These are phyloP conservation scores for Galerina sulciceps DNA, from an alignment of 768 basidiomycete species.

Conservation along the genomic window DNA sequence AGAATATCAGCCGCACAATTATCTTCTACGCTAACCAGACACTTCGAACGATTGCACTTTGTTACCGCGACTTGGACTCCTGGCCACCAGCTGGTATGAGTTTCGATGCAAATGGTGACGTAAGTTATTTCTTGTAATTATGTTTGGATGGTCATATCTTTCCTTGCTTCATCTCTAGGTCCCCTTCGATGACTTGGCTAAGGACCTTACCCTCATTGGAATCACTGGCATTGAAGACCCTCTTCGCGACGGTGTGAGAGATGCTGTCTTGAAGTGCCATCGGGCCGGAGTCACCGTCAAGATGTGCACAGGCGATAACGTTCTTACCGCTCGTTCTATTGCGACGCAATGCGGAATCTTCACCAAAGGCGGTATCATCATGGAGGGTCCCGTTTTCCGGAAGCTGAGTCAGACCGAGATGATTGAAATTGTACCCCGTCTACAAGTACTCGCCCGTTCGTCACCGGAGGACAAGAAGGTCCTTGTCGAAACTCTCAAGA, in stretches of 20 bases:
- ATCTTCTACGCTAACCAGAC: conserved; percentile 98
- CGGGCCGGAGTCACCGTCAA: conserved; percentile 92
- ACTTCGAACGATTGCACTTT: conserved; percentile 91
- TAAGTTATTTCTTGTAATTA: conserved; percentile 29
- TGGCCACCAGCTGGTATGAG: conserved; percentile 77
- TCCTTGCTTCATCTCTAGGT: conserved; percentile 45
- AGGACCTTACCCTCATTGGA: conserved; percentile 81
- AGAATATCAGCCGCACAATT: conserved; percentile 91
- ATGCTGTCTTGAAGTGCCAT: conserved; percentile 87
- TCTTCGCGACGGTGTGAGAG: conserved; percentile 84
- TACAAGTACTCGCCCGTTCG: conserved; percentile 96
- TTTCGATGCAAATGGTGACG: conserved; percentile 55
- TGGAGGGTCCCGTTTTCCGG: conserved; percentile 97
- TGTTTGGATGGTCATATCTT: conserved; percentile 6
- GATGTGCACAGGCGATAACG: conserved; percentile 99
- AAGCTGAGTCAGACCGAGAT: conserved; percentile 71
- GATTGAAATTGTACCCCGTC: conserved; percentile 83
- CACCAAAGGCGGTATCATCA: conserved; percentile 91
- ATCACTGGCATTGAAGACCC: conserved; percentile 98
- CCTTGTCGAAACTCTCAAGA: conserved; percentile 86
- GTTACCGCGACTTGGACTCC: conserved; percentile 82
- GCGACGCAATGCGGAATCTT: conserved; percentile 96
- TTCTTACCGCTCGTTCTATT: conserved; percentile 94
- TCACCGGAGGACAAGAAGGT: conserved; percentile 97
- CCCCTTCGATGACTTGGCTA: conserved; percentile 68